Percentiles rank a stretch among this genome's conserved stretches.
phyloP scores from a whole-genome alignment of 495 filamentous ascomycete species.

The Hypoxylon intermedium region DNA sequence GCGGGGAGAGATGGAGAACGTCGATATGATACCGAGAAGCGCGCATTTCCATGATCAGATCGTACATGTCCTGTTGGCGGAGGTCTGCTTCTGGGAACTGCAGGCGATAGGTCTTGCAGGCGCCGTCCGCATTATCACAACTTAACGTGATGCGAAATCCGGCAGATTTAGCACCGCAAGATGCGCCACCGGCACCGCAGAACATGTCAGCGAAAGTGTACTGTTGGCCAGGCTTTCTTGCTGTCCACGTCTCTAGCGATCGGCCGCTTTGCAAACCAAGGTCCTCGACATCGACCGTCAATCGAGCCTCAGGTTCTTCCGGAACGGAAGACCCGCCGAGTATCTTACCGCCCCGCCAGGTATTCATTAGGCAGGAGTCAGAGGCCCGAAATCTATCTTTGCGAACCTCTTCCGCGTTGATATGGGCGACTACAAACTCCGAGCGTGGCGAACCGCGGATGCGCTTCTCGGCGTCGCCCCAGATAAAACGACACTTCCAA shows the following conservation, averaged over 20 bases:
- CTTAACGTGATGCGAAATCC: conserved; percentile 66
- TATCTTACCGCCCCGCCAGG: conserved; percentile 50
- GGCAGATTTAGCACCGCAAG: conserved; percentile 69
- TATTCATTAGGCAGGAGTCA: conserved; percentile 34
- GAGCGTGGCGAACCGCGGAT: conserved; percentile 26
- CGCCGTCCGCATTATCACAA: conserved; percentile 65
- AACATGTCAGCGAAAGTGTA: conserved; percentile 78
- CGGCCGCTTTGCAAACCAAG: not conserved
- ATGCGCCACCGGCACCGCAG: conserved; percentile 79
- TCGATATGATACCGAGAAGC: conserved; percentile 60
- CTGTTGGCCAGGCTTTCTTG: conserved; percentile 42
- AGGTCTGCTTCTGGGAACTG: conserved; percentile 64
- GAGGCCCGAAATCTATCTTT: conserved; percentile 29
- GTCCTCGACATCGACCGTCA: conserved; percentile 23
- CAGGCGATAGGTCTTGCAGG: conserved; percentile 60
- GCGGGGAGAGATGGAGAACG: conserved; percentile 80
- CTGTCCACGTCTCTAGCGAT: conserved; percentile 3
- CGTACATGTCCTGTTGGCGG: conserved; percentile 53
- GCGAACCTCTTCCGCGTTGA: conserved; percentile 38
- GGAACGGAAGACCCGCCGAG: conserved; percentile 45
- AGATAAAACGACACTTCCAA: conserved; percentile 40
- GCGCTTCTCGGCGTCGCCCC: conserved; percentile 27
- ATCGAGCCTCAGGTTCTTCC: conserved; percentile 3
- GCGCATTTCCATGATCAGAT: conserved; percentile 50
- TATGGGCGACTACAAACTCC: conserved; percentile 43